These are phyloP conservation scores for Grosmannia huntii DNA, from an alignment of 2,329 filamentous ascomycete species.

Conservation along the genomic window DNA sequence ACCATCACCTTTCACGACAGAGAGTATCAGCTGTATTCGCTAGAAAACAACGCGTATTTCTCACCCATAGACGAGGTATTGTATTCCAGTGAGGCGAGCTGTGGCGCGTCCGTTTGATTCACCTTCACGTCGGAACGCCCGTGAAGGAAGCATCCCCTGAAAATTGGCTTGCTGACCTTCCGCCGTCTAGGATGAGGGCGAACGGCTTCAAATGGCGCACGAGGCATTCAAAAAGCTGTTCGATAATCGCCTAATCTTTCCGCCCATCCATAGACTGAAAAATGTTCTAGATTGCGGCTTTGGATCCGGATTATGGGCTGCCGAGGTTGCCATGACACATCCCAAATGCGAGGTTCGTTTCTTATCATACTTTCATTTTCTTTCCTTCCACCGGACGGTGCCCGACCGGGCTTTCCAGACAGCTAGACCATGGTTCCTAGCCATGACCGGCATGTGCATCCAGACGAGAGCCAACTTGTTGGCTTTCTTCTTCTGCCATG, in stretches of 20 bases:
- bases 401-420: not conserved
- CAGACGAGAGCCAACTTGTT: too few species aligned
- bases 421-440: too few species aligned
- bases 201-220: slow-evolving; percentile 52
- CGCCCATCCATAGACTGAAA: slow-evolving; percentile 43
- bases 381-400: not conserved
- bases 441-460: too few species aligned
- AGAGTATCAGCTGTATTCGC: slow-evolving; percentile 53
- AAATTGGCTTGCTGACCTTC: slow-evolving; percentile 4
- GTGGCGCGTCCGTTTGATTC: not conserved
- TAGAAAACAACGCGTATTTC: slow-evolving; percentile 53
- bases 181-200: slow-evolving; percentile 46
- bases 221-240: slow-evolving; percentile 50
- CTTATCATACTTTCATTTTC: not conserved
- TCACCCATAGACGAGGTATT: slow-evolving; percentile 60
- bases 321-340: slow-evolving; percentile 51
- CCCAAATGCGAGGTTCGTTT: slow-evolving; percentile 47
- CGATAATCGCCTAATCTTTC: slow-evolving; percentile 55
- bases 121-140: too few species aligned
- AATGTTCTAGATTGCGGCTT: slow-evolving; percentile 61
- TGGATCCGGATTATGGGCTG: slow-evolving; percentile 58
- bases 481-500: too few species aligned
- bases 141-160: not conserved
- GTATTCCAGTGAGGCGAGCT: not conserved
- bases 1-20: slow-evolving; percentile 49